phyloP scores from a whole-genome alignment of 306 rosid species.

The Styphnolobium japonicum region DNA sequence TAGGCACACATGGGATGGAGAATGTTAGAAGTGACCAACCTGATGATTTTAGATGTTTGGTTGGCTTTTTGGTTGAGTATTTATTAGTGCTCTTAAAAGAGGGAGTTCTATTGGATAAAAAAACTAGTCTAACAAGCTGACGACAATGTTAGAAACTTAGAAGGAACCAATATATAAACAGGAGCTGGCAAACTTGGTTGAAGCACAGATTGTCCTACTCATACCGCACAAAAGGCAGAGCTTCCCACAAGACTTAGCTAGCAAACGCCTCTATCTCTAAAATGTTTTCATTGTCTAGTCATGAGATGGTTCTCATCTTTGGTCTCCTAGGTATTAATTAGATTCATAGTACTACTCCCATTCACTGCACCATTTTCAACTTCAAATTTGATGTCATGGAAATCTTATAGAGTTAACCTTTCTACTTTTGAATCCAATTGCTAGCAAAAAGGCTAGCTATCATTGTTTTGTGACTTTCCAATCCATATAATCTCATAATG shows the following conservation, averaged over 20 bases:
- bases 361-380: neutral
- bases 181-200: conserved; percentile 17
- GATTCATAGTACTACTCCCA: neutral
- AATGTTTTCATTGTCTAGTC: conserved; percentile 38
- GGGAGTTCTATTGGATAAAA: neutral
- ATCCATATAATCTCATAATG: neutral
- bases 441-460: neutral
- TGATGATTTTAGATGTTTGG: conserved; percentile 10
- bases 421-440: neutral
- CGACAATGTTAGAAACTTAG: neutral
- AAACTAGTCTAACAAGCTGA: neutral
- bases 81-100: conserved; percentile 31
- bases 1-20: neutral
- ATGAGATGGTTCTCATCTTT: conserved; percentile 50
- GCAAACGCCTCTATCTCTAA: neutral
- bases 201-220: conserved; percentile 23
- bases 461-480: neutral
- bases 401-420: neutral
- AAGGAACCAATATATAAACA: conserved; percentile 31
- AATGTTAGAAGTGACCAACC: conserved; percentile 6
- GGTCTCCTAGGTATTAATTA: conserved; percentile 53
- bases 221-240: conserved; percentile 1
- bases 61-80: conserved; percentile 21
- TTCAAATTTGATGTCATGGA: neutral
- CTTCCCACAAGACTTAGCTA: neutral